These are phyloP conservation scores for Mycena kentingensis DNA, from an alignment of 768 basidiomycete genomes.

Conservation along the genomic window DNA sequence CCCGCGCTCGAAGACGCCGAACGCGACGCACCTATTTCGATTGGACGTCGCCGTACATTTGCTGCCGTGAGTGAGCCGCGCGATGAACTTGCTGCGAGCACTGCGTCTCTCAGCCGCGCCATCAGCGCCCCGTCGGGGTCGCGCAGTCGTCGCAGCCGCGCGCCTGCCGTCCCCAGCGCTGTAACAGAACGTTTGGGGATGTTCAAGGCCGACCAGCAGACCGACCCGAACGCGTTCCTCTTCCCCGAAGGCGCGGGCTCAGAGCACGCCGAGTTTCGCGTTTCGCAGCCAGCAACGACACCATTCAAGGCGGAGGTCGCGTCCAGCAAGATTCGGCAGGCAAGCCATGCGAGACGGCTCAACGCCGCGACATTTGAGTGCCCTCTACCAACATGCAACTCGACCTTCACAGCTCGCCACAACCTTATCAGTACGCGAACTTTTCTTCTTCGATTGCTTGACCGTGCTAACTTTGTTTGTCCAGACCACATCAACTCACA, in stretches of 20 bases:
- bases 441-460: too few relatives aligned
- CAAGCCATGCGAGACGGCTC: conserved; percentile 15
- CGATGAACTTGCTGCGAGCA: too few relatives aligned
- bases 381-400: conserved; percentile 5
- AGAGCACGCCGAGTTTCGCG: conserved; percentile 17
- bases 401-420: conserved; percentile 23
- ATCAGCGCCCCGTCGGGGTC: conserved; percentile 14
- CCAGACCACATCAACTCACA: conserved; percentile 25
- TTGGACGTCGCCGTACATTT: conserved; percentile 16
- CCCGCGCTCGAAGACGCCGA: conserved; percentile 20
- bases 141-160: conserved; percentile 10
- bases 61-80: conserved; percentile 6
- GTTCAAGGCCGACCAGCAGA: conserved; percentile 12
- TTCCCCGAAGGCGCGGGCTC: conserved; percentile 4
- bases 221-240: conserved; percentile 7
- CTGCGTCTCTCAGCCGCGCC: conserved; percentile 9
- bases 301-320: conserved; percentile 18
- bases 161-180: neutral
- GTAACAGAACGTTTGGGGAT: neutral
- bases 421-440: conserved; percentile 21
- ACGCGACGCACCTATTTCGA: neutral
- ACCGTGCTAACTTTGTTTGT: too few relatives aligned
- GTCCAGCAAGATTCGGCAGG: conserved; percentile 20
- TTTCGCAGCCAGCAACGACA: too few relatives aligned
- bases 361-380: conserved; percentile 15